These are phyloP conservation scores for Irpex sp. DNA, from an alignment of 1,284 basidiomycete species.

Conservation along the genomic window DNA sequence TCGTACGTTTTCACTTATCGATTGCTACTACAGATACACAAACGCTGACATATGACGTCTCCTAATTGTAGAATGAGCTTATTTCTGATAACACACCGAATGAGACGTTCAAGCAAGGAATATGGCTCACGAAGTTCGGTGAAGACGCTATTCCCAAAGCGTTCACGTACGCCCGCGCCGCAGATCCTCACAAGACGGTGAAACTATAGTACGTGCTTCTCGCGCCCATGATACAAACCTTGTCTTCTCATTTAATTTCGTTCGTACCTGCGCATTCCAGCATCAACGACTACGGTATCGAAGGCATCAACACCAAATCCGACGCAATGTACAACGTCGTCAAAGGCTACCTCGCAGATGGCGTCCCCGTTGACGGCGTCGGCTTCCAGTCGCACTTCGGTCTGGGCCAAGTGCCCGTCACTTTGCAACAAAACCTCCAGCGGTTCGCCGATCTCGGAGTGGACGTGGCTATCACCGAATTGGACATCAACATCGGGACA, in stretches of 20 bases:
- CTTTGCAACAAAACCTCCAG: slow-evolving; percentile 13
- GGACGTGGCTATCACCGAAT: slow-evolving; percentile 15
- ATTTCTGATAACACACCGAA: slow-evolving; percentile 15
- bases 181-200: slow-evolving; percentile 4
- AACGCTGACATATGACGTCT: not conserved
- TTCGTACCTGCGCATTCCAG: not conserved
- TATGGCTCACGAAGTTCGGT: slow-evolving; percentile 14
- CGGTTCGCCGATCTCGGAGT: slow-evolving; percentile 14
- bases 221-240: not conserved
- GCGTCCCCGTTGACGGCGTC: slow-evolving; percentile 14
- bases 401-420: slow-evolving; percentile 9
- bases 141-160: slow-evolving; percentile 14
- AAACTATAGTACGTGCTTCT: slow-evolving; percentile 11
- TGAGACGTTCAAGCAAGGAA: slow-evolving; percentile 14
- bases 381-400: slow-evolving; percentile 15
- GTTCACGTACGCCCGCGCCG: slow-evolving; percentile 12
- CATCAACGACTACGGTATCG: slow-evolving; percentile 14
- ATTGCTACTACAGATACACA: not conserved
- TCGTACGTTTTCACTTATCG: slow-evolving; percentile 2
- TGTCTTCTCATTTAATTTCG: too few relatives aligned
- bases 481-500: slow-evolving; percentile 11
- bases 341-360: slow-evolving; percentile 8
- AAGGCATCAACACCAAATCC: slow-evolving; percentile 12
- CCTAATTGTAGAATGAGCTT: slow-evolving; percentile 10
- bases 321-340: slow-evolving; percentile 13